Base-by-base conservation (phyloP, 2,329 filamentous ascomycete genomes). In the Xenoacremonium recifei region DNA sequence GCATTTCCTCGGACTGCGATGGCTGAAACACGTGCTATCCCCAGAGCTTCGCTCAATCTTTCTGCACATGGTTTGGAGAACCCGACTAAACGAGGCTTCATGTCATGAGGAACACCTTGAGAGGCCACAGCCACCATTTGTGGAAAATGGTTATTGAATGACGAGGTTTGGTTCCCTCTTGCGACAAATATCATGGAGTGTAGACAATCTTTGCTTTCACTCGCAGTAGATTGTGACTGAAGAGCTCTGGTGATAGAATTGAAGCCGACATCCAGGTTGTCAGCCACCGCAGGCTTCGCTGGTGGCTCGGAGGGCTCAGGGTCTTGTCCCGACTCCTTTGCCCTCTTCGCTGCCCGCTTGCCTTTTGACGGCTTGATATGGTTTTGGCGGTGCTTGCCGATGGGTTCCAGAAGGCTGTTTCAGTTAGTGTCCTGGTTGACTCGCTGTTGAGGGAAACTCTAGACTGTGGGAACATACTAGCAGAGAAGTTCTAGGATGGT, bases 401-500 rank as follows among this genome's bases (percentile, higher is more conserved):
- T 63, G 2, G 85, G 84, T 0, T 71, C 66, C 33, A 89, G 64
- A 16, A 87, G 66, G 45, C 84, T 89, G 31, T n/a, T n/a, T n/a
- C n/a, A n/a, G n/a, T n/a, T n/a, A n/a, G n/a, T n/a, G n/a, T n/a
- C n/a, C n/a, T n/a, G n/a, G n/a, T n/a, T n/a, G n/a, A n/a, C n/a
- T n/a, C n/a, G n/a, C n/a, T n/a, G n/a, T n/a, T n/a, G n/a, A n/a
- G n/a, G n/a, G n/a, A n/a, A n/a, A n/a, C n/a, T n/a, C n/a, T n/a
- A n/a, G n/a, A n/a, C n/a, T n/a, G n/a, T 11, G 4, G 32, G 36
- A 32, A 52, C 62, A 44, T 72, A 87, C 84, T 71, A 76, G 76
- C 79, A 85, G 5, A 87, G 69, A 36, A 89, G 68, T 48, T 87
- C 82, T 9, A 87, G 59, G 27, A 87, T 83, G 4, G 73, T 71